A percentile compares a stretch with the other conserved stretches of the same genome.
Conservation (phyloP, 306 rosid species). For the Coriaria nepalensis region DNA sequence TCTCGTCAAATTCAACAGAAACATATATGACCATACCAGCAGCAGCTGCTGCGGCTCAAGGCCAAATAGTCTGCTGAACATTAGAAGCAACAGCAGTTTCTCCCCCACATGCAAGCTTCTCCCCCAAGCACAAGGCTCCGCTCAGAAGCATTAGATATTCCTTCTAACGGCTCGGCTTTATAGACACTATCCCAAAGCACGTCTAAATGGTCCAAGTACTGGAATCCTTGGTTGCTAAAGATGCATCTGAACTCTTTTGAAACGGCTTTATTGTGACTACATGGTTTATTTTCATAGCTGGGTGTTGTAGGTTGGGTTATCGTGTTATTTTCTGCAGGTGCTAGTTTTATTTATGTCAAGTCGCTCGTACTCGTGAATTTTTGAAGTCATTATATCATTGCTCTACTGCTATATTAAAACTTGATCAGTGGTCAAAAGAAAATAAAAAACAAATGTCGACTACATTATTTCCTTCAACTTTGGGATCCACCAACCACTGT, state of each 20-base stretch:
- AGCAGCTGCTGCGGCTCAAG: constrained; percentile 99
- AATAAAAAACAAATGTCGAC: no score
- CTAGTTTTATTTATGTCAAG: no score
- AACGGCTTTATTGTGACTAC: no score
- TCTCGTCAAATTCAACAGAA: not conserved
- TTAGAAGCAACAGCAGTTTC: constrained; percentile 78
- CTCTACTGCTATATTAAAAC: no score
- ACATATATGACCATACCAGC: constrained; percentile 46
- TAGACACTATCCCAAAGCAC: constrained; percentile 73
- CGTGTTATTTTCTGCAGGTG: no score
- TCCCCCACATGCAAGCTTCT: constrained; percentile 95
- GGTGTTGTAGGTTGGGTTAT: no score
- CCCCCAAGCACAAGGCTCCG: constrained; percentile 85
- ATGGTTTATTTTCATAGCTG: no score
- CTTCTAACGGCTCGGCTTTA: constrained; percentile 73
- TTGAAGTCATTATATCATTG: no score
- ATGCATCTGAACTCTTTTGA: constrained; percentile 86
- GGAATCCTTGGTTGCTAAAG: constrained; percentile 87
- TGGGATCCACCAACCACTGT: no score
- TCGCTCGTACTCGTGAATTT: no score
- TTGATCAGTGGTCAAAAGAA: no score
- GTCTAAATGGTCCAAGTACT: constrained; percentile 96
- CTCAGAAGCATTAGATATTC: constrained; percentile 36
- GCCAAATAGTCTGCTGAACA: constrained; percentile 93
- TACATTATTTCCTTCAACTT: no score